A percentile compares a stretch with the other conserved stretches of the same genome.
Evolutionary conservation across 2,329 filamentous ascomycete species (phyloP).

Genomic region (Huntiella moniliformis): DNA sequence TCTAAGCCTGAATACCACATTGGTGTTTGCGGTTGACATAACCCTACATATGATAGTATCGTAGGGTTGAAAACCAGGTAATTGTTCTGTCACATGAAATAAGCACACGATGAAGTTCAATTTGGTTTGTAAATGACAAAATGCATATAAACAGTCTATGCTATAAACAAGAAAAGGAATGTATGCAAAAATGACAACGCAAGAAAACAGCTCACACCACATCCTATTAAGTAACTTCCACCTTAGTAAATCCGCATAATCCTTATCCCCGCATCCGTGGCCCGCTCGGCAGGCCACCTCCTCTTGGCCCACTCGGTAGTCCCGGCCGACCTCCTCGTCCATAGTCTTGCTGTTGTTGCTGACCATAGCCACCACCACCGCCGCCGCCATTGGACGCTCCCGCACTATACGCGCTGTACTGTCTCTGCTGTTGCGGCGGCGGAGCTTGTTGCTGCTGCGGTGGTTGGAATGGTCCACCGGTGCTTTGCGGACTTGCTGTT

Average conservation of each 20-base stretch:
- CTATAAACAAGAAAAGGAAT: neutral
- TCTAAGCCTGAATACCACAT: too few relatives aligned
- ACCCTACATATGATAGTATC: too few relatives aligned
- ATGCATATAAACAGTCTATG: neutral
- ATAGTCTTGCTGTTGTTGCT: constrained; percentile 8
- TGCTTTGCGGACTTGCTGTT: constrained; percentile 33
- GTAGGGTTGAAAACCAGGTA: too few relatives aligned
- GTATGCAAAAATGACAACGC: neutral
- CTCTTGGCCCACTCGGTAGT: constrained; percentile 21
- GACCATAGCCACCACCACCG: constrained; percentile 14
- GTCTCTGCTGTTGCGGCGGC: constrained; percentile 1
- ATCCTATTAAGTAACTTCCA: too few relatives aligned
- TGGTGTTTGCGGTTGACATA: too few relatives aligned
- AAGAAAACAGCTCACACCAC: too few relatives aligned
- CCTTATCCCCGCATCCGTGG: constrained; percentile 23
- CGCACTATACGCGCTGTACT: constrained; percentile 13
- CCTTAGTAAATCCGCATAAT: neutral
- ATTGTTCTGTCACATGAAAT: too few relatives aligned
- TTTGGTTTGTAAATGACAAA: too few relatives aligned
- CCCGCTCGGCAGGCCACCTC: constrained; percentile 16
- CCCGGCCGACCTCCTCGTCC: constrained; percentile 14
- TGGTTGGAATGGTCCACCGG: constrained; percentile 24
- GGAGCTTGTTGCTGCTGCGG: constrained; percentile 21
- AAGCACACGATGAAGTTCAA: too few relatives aligned
- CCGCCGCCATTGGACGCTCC: constrained; percentile 18